These are phyloP conservation scores for Scenedesmus sp. DNA, from an alignment of 163 green algal species.

Conservation along the genomic window DNA sequence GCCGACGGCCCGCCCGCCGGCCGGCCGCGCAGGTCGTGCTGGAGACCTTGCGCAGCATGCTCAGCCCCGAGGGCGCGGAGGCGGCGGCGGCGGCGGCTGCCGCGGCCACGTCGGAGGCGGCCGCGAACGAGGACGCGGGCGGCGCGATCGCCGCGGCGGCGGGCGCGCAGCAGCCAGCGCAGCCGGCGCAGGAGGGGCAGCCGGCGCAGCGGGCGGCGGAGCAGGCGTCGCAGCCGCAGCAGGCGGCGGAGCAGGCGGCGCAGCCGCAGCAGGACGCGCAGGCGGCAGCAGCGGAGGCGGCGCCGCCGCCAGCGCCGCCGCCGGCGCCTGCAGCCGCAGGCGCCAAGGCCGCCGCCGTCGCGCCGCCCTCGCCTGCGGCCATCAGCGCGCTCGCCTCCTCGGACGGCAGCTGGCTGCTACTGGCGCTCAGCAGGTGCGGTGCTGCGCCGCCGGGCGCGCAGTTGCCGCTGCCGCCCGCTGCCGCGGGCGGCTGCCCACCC, in stretches of 20 bases:
- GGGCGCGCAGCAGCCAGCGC: background rate
- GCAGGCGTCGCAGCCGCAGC: background rate
- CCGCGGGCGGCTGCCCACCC: no score
- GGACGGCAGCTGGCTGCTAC: slow-evolving; percentile 30
- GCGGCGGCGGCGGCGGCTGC: slow-evolving; percentile 12
- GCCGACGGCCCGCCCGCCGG: no score
- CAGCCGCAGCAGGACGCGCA: background rate
- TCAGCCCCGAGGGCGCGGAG: slow-evolving; percentile 4
- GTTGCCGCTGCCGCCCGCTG: background rate
- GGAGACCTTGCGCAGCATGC: slow-evolving; percentile 20
- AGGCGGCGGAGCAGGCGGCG: background rate
- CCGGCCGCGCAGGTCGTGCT: slow-evolving; percentile 1
- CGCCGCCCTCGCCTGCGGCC: background rate
- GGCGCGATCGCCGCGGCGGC: background rate
- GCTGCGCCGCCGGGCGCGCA: background rate
- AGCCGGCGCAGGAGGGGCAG: background rate
- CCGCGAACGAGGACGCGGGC: no score
- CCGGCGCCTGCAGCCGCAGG: slow-evolving; percentile 2
- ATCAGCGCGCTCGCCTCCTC: background rate
- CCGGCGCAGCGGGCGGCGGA: background rate
- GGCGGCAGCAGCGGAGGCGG: slow-evolving; percentile 5
- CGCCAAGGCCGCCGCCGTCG: background rate
- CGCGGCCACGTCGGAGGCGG: no score
- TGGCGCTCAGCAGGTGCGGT: slow-evolving; percentile 27
- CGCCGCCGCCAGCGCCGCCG: background rate